Evolutionary conservation across 768 basidiomycete species (phyloP).

Genomic region (Galerina sulciceps): DNA sequence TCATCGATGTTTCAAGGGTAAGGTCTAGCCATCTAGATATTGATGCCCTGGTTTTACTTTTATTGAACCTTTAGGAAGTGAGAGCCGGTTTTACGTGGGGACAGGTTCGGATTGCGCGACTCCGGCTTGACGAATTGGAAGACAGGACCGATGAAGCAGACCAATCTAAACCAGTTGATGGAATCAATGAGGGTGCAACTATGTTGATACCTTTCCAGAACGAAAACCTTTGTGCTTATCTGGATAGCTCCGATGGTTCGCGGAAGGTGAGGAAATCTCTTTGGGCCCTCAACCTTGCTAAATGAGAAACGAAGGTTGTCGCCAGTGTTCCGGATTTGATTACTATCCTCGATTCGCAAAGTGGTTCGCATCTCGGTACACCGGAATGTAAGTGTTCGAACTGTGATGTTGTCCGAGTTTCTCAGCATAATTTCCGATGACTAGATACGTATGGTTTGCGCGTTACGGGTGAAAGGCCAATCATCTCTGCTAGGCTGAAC

Average conservation of each 20-base stretch:
- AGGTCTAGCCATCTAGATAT: background rate
- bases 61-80: slow-evolving; percentile 30
- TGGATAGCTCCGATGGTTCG: slow-evolving; percentile 34
- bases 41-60: background rate
- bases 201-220: slow-evolving; percentile 66
- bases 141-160: slow-evolving; percentile 2
- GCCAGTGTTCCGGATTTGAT: slow-evolving; percentile 71
- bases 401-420: background rate
- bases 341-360: slow-evolving; percentile 64
- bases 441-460: slow-evolving; percentile 57
- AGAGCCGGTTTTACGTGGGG: slow-evolving; percentile 41
- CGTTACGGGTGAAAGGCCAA: slow-evolving; percentile 52
- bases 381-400: slow-evolving; percentile 41
- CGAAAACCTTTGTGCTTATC: slow-evolving; percentile 58
- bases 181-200: slow-evolving; percentile 11
- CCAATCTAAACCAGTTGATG: background rate
- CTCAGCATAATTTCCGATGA: background rate
- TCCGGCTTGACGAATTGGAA: slow-evolving; percentile 35
- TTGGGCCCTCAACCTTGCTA: background rate
- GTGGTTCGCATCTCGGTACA: slow-evolving; percentile 63
- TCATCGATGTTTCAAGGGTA: slow-evolving; percentile 49
- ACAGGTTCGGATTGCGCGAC: slow-evolving; percentile 31
- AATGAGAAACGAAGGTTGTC: slow-evolving; percentile 37
- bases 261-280: slow-evolving; percentile 14
- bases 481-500: slow-evolving; percentile 11